A percentile compares a stretch with the other conserved stretches of the same genome.
Conservation (phyloP, 495 filamentous ascomycete genomes). For the Ramalina peruviana region DNA sequence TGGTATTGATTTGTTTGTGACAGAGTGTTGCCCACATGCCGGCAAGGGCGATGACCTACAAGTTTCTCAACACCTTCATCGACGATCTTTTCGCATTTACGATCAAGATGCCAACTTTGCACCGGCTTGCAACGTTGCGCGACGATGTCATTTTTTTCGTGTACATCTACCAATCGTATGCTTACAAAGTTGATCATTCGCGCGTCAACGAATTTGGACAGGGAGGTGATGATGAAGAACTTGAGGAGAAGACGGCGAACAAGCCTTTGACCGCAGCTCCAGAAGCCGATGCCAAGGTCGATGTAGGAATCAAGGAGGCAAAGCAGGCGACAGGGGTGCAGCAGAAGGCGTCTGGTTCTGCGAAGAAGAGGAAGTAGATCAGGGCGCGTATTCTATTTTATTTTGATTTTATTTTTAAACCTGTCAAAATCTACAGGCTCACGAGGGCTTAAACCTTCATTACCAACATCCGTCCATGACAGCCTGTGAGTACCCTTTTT, state of each 20-base stretch:
- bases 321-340: slow-evolving; percentile 4
- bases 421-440: not conserved
- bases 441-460: not conserved
- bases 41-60: slow-evolving; percentile 88
- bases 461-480: not conserved
- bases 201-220: slow-evolving; percentile 97
- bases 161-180: slow-evolving; percentile 90
- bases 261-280: slow-evolving; percentile 20
- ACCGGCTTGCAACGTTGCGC: slow-evolving; percentile 83
- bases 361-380: slow-evolving; percentile 18
- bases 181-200: slow-evolving; percentile 84
- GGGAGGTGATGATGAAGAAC: slow-evolving; percentile 74
- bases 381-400: not conserved
- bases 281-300: slow-evolving; percentile 19
- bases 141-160: slow-evolving; percentile 98
- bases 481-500: not conserved
- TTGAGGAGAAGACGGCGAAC: slow-evolving; percentile 39
- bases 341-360: slow-evolving; percentile 14
- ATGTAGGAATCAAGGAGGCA: slow-evolving; percentile 18
- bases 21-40: slow-evolving; percentile 93
- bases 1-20: too few species aligned
- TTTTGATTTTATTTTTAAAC: not conserved
- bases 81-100: slow-evolving; percentile 93
- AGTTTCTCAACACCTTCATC: slow-evolving; percentile 75
- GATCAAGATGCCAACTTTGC: slow-evolving; percentile 95